Conservation (phyloP, 257 asterid genomes). For the Lycium barbarum region DNA sequence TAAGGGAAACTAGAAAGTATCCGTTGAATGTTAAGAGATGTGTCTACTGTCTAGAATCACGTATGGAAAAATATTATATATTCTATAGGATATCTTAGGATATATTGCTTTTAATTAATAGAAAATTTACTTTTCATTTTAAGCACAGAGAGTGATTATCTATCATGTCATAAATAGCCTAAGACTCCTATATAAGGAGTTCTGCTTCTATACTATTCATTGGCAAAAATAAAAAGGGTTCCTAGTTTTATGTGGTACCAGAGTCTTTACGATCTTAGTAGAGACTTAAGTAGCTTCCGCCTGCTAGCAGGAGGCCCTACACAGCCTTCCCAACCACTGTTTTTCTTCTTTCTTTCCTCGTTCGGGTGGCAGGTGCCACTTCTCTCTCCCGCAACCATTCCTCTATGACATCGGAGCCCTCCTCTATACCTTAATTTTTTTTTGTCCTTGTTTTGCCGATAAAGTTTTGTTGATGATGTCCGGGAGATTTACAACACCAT, state of each 20-base stretch:
- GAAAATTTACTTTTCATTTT: neutral
- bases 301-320: neutral
- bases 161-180: neutral
- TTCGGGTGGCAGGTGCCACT: neutral
- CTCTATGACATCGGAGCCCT: neutral
- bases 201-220: neutral
- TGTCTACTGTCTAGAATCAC: neutral
- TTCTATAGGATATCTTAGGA: neutral
- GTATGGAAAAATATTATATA: neutral
- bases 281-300: neutral
- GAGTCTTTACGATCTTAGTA: neutral
- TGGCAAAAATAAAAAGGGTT: neutral
- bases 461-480: neutral
- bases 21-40: neutral
- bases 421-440: neutral
- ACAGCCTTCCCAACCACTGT: neutral
- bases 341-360: neutral
- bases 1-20: neutral
- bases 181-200: neutral
- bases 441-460: neutral
- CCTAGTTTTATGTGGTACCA: neutral
- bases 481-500: neutral
- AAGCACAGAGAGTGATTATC: neutral
- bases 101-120: neutral
- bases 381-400: neutral